Evolutionary conservation across 345 rosid species (phyloP), one percentile per base, ranked within the genome.

Genomic region (Eucalyptus globulus): DNA sequence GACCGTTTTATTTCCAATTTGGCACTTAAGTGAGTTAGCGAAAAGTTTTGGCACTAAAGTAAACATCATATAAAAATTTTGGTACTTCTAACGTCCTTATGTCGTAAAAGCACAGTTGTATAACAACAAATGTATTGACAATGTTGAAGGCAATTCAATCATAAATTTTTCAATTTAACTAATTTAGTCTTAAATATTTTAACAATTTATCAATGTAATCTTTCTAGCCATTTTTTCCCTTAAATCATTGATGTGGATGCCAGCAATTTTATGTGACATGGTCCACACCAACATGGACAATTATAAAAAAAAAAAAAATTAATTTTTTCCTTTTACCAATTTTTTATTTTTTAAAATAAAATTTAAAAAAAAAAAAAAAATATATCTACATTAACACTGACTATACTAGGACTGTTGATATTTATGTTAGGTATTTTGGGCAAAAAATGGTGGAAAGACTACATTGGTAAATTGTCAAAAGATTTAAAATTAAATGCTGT

Each of bases 11-110:
- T 56, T 0, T 24, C 62, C 1, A 56, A 56, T 56, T 56, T 56
- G 0, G 3, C 29, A 56, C 6, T 56, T 24, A 5, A 24, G 29
- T 56, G 14, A 10, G 29, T 1, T 3, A 2, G 1, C 0, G 3
- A 56, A 56, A 56, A 10, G 3, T 10, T 56, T 56, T 24, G 29
- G 0, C 14, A 56, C 6, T 24, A 56, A 56, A 24, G 62, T 10
- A 56, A 4, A 6, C 13, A 24, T 56, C 0, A 22, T 56, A 24
- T 22, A 24, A 22, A 56, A 24, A 0, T 56, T 56, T 56, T 56
- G 62, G 13, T 22, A 56, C 13, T 56, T 56, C 62, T 24, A 56
- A 24, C 1, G 6, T 56, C 29, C 62, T 56, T 56, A 53, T 53
- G 0, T 53, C 0, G 11, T 53, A 19, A 53, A 53, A 53, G 24